Evolutionary conservation across 2,329 filamentous ascomycete species (phyloP).

Genomic region (Periconia digitata): DNA sequence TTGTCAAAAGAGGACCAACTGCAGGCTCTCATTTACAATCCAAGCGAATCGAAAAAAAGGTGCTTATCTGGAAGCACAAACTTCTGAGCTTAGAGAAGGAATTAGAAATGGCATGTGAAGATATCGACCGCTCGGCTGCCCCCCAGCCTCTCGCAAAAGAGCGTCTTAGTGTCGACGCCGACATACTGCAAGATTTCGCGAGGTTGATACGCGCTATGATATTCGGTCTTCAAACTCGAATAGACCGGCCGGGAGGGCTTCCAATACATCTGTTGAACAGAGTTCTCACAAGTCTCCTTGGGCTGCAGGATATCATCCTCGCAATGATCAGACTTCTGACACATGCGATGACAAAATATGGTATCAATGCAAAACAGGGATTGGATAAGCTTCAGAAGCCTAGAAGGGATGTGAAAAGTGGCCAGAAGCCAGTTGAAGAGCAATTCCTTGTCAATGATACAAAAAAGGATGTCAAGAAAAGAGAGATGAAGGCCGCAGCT

Average conservation of each 20-base stretch:
- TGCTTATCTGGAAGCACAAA: constrained; percentile 1
- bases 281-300: constrained; percentile 26
- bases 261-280: constrained; percentile 17
- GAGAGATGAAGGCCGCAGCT: constrained; percentile 14
- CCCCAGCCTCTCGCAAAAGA: constrained; percentile 17
- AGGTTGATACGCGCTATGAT: constrained; percentile 30
- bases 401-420: background rate
- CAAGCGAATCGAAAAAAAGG: background rate
- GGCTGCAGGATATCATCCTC: constrained; percentile 33
- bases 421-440: background rate
- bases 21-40: background rate
- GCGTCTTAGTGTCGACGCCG: constrained; percentile 25
- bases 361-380: constrained; percentile 17
- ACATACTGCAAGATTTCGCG: constrained; percentile 28
- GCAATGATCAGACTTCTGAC: constrained; percentile 28
- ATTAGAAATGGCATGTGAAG: constrained; percentile 7
- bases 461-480: constrained; percentile 9
- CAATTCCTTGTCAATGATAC: background rate
- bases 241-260: constrained; percentile 21
- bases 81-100: constrained; percentile 7
- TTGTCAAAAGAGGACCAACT: constrained; percentile 1
- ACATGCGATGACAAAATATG: constrained; percentile 22
- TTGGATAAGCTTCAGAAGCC: background rate
- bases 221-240: constrained; percentile 30
- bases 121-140: constrained; percentile 7